A percentile compares a stretch with the other conserved stretches of the same genome.
phyloP scores from a whole-genome alignment of 352 stramenopile genomes.

The Phytophthora nicotianae region DNA sequence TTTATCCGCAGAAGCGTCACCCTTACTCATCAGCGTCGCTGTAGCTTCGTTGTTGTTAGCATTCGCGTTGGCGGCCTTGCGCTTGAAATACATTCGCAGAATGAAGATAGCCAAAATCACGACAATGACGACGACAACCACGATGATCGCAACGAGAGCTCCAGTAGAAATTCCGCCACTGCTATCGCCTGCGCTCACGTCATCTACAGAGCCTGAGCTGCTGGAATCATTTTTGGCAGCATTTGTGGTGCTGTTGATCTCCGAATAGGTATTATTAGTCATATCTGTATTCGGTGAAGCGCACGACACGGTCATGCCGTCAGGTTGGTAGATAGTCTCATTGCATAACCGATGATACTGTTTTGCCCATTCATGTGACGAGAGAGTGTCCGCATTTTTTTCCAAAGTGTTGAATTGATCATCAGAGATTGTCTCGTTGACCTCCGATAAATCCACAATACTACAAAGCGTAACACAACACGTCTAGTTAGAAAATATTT shows the following conservation, averaged over 20 bases:
- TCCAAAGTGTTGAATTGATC: conserved; percentile 4
- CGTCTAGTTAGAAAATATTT: neutral
- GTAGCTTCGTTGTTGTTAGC: conserved; percentile 40
- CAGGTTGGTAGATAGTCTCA: no score
- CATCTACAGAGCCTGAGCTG: neutral
- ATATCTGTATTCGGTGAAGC: no score
- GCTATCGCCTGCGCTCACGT: neutral
- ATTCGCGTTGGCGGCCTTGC: conserved; percentile 21
- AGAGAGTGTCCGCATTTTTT: conserved; percentile 5
- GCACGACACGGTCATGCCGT: conserved; percentile 6
- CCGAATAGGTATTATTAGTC: no score
- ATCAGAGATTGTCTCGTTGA: neutral
- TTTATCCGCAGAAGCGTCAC: conserved; percentile 45
- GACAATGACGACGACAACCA: conserved; percentile 46
- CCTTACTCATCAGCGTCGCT: conserved; percentile 56
- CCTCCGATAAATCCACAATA: conserved; percentile 13
- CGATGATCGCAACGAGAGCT: conserved; percentile 56
- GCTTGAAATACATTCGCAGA: conserved; percentile 39
- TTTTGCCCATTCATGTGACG: conserved; percentile 12
- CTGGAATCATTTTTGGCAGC: neutral
- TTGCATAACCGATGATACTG: no score
- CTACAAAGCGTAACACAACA: neutral
- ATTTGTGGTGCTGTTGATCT: no score
- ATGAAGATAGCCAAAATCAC: conserved; percentile 48
- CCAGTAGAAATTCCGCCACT: conserved; percentile 38